These are phyloP conservation scores for Nitzschia putrida DNA, from an alignment of 108 stramenopile genomes.

Conservation along the genomic window DNA sequence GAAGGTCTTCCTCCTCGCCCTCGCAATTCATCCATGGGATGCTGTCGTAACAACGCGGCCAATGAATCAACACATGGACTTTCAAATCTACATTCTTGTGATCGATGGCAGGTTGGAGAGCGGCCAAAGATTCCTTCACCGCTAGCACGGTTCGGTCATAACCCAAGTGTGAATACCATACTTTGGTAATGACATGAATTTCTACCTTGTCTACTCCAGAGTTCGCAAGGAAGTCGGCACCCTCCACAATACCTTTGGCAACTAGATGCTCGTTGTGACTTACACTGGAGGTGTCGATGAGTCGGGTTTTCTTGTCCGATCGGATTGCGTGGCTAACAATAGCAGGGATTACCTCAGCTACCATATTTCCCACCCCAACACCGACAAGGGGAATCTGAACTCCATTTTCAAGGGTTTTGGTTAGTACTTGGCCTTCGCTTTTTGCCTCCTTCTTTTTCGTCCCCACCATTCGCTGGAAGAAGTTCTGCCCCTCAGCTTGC, in stretches of 20 bases:
- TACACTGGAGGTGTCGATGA: constrained; percentile 79
- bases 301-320: constrained; percentile 44
- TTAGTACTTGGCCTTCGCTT: constrained; percentile 12
- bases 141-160: constrained; percentile 79
- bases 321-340: constrained; percentile 39
- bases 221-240: constrained; percentile 18
- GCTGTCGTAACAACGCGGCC: constrained; percentile 78
- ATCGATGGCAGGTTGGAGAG: constrained; percentile 41
- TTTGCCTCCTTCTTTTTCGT: not conserved
- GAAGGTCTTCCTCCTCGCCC: constrained; percentile 65
- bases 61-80: constrained; percentile 80
- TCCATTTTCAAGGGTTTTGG: constrained; percentile 43
- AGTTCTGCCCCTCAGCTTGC: constrained; percentile 7
- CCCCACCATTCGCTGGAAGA: constrained; percentile 23
- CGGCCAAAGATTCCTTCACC: constrained; percentile 54
- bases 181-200: constrained; percentile 83
- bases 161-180: constrained; percentile 90
- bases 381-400: constrained; percentile 72
- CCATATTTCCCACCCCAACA: constrained; percentile 80
- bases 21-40: constrained; percentile 87
- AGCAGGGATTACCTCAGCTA: constrained; percentile 49
- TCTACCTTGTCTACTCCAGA: constrained; percentile 23
- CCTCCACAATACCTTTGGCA: constrained; percentile 58
- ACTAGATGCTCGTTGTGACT: constrained; percentile 74
- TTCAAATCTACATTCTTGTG: constrained; percentile 46